Percentiles rank a stretch among this genome's conserved stretches.
These are phyloP conservation scores for Ophiostoma himal-ulmi DNA, from an alignment of 2,329 filamentous ascomycete genomes.

Conservation along the genomic window DNA sequence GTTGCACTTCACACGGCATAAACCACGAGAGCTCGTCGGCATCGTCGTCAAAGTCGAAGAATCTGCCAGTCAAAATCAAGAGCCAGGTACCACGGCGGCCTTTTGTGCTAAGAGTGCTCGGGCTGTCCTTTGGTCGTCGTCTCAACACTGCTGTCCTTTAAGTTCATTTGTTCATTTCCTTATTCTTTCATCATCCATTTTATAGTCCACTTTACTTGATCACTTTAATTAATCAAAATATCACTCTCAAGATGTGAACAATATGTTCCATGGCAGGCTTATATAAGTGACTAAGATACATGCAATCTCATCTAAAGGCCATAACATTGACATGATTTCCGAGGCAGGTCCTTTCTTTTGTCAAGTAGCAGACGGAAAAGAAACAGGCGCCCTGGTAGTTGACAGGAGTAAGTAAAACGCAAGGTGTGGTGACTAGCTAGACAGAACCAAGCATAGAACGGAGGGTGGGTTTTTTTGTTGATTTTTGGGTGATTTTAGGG, in stretches of 20 bases:
- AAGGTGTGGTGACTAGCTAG: slow-evolving; percentile 10
- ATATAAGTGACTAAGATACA: slow-evolving; percentile 9
- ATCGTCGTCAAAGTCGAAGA: neutral
- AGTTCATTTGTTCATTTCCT: neutral
- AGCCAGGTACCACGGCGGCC: neutral
- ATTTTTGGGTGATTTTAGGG: neutral
- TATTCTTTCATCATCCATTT: neutral
- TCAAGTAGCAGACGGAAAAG: neutral
- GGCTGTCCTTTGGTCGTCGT: neutral
- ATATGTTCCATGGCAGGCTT: slow-evolving; percentile 5
- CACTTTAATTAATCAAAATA: neutral
- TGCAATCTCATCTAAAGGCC: neutral
- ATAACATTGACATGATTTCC: neutral
- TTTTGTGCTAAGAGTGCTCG: neutral
- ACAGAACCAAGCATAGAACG: neutral
- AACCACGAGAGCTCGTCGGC: neutral
- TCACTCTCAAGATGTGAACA: neutral
- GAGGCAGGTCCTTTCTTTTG: neutral
- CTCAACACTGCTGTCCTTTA: neutral
- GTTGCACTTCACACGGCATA: neutral
- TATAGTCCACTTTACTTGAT: neutral
- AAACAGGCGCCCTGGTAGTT: neutral
- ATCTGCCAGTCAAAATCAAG: neutral
- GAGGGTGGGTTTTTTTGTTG: neutral
- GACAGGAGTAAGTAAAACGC: neutral